Evolutionary conservation across 768 basidiomycete genomes (phyloP).

Genomic region (Amyloporia xantha): DNA sequence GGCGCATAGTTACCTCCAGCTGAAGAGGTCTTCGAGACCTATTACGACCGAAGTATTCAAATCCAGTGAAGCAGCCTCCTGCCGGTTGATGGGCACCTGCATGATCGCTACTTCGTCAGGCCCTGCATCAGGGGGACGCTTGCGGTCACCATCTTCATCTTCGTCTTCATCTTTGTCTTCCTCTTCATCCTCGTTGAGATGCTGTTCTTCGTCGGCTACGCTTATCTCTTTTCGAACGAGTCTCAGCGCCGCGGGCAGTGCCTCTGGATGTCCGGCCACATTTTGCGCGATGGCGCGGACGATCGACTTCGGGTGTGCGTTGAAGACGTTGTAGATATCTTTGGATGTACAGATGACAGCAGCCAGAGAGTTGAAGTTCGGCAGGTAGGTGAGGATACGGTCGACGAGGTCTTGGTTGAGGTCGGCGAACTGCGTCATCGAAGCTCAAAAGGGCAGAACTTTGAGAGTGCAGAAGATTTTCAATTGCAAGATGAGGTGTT

Average conservation of each 20-base stretch:
- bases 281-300: slow-evolving; percentile 19
- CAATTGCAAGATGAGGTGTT: too few relatives aligned
- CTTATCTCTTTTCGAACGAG: too few relatives aligned
- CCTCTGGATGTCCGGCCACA: slow-evolving; percentile 14
- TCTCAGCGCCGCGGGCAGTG: slow-evolving; percentile 15
- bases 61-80: slow-evolving; percentile 10
- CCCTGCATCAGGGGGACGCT: background rate
- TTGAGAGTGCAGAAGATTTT: too few relatives aligned
- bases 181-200: too few relatives aligned
- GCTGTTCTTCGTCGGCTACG: too few relatives aligned
- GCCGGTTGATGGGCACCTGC: slow-evolving; percentile 13
- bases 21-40: slow-evolving; percentile 33
- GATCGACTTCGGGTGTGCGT: slow-evolving; percentile 17
- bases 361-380: slow-evolving; percentile 19
- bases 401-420: slow-evolving; percentile 19
- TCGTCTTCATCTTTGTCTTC: background rate
- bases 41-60: slow-evolving; percentile 19
- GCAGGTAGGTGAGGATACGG: slow-evolving; percentile 15
- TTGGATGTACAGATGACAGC: slow-evolving; percentile 17
- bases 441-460: too few relatives aligned
- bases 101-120: slow-evolving; percentile 9
- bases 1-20: slow-evolving; percentile 26
- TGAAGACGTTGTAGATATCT: slow-evolving; percentile 16
- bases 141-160: slow-evolving; percentile 6
- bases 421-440: slow-evolving; percentile 4